Evolutionary conservation across 495 filamentous ascomycete genomes (phyloP), one percentile per base, ranked within the genome.

Genomic region (Talaromyces stipitatus): DNA sequence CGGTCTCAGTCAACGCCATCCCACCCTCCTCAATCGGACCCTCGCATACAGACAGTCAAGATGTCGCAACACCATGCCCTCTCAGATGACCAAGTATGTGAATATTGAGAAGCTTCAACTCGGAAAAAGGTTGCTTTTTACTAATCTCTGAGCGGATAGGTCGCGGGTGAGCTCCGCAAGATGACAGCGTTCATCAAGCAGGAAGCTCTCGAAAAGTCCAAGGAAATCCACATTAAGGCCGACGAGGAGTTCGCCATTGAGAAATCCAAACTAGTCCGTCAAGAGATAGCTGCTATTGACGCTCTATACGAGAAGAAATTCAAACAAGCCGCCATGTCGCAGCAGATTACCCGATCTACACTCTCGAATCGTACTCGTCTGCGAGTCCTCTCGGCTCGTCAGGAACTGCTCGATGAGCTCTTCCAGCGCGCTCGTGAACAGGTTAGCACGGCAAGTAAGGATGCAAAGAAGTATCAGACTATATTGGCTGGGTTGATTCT

Each of bases 131-230:
- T 18, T 14, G 16, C 20, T 14, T 2, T 26, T 16, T 56, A 14
- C 16, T 46, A 51, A 63, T 48, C 29, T 36, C 43, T 26, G 4
- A 8, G 5, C 6, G 26, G 32, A 58, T 62, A 97, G 92, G 92
- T 99, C 75, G 82, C 85, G 67, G 82, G 83, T 71, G 95, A 99
- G 82, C 89, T 99, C 70, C 89, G 87, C 79, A 99, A 99, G 81
- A 99, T 99, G 95, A 97, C 95, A 46, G 90, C 92, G 70, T 99
- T 99, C 88, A 99, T 99, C 85, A 88, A 87, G 69, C 92, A 97
- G 77, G 95, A 99, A 81, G 95, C 95, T 23, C 77, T 85, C 33
- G 95, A 99, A 70, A 99, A 99, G 77, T 91, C 92, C 63, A 85
- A 85, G 66, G 95, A 99, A 72, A 97, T 99, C 76, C 80, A 90